Conservation (phyloP, 2,329 filamentous ascomycete species). For the Penicillium sclerotigenum region DNA sequence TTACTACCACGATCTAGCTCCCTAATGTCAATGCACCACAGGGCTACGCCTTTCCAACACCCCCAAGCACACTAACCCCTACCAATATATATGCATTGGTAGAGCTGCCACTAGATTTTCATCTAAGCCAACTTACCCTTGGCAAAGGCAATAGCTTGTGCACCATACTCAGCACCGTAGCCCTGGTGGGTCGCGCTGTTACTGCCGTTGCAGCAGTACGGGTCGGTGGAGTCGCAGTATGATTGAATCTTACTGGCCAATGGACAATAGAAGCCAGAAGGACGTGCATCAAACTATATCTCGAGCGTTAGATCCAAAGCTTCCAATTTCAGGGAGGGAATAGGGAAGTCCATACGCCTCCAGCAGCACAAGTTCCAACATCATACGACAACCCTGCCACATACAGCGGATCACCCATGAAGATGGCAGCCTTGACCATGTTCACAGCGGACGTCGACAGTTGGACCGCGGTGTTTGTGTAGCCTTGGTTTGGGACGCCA, state of each 20-base stretch:
- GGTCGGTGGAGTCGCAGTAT: slow-evolving; percentile 63
- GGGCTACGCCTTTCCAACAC: background rate
- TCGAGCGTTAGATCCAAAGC: background rate
- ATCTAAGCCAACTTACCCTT: slow-evolving; percentile 38
- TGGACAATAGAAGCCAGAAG: slow-evolving; percentile 56
- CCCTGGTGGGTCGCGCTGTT: slow-evolving; percentile 59
- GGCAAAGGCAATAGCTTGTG: slow-evolving; percentile 58
- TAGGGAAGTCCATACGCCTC: slow-evolving; percentile 51
- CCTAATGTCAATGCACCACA: background rate
- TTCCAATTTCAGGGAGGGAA: background rate
- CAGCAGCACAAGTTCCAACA: slow-evolving; percentile 58
- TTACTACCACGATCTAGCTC: background rate
- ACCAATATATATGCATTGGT: background rate
- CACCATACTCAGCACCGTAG: slow-evolving; percentile 60
- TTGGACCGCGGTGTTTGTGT: slow-evolving; percentile 45
- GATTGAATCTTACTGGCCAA: slow-evolving; percentile 58
- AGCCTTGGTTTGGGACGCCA: slow-evolving; percentile 47
- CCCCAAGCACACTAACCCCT: background rate
- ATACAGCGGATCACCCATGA: slow-evolving; percentile 63
- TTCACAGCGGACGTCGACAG: slow-evolving; percentile 49
- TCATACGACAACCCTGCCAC: slow-evolving; percentile 56
- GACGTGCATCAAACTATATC: slow-evolving; percentile 59
- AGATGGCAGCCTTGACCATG: slow-evolving; percentile 62
- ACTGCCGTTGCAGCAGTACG: slow-evolving; percentile 65
- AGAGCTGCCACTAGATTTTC: background rate